Evolutionary conservation across 768 basidiomycete genomes (phyloP).

Genomic region (Ephemerocybe angulata): DNA sequence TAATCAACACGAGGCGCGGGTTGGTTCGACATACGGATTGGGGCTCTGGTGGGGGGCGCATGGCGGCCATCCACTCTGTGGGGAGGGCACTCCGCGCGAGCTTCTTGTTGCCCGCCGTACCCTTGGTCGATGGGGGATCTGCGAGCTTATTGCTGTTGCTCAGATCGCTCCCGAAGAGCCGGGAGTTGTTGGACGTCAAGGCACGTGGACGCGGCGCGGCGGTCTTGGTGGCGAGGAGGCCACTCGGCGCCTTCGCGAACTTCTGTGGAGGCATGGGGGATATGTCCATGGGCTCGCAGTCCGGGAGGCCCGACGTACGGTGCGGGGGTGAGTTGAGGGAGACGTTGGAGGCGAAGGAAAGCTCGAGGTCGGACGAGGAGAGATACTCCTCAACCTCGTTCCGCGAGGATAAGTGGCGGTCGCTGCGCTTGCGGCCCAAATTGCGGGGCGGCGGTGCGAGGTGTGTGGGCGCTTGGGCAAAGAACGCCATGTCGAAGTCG

Average conservation of each 20-base stretch:
- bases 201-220: conserved; percentile 56
- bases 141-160: conserved; percentile 47
- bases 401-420: conserved; percentile 31
- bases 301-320: conserved; percentile 43
- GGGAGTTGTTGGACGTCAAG: conserved; percentile 53
- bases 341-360: conserved; percentile 80
- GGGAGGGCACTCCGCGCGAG: conserved; percentile 65
- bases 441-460: conserved; percentile 44
- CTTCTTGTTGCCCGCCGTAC: conserved; percentile 46
- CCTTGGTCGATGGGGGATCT: conserved; percentile 28
- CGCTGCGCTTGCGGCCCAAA: conserved; percentile 47
- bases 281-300: conserved; percentile 74
- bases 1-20: background rate
- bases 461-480: conserved; percentile 38
- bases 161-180: conserved; percentile 72
- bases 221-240: conserved; percentile 14
- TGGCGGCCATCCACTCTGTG: conserved; percentile 50
- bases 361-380: conserved; percentile 67
- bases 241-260: background rate
- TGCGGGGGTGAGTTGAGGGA: conserved; percentile 71
- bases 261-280: conserved; percentile 54
- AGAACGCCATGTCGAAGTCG: conserved; percentile 50
- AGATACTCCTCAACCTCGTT: conserved; percentile 63
- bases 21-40: conserved; percentile 23
- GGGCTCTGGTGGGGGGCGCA: conserved; percentile 21